These are phyloP conservation scores for Epichloe scottii DNA, from an alignment of 2,329 filamentous ascomycete species.

Conservation along the genomic window DNA sequence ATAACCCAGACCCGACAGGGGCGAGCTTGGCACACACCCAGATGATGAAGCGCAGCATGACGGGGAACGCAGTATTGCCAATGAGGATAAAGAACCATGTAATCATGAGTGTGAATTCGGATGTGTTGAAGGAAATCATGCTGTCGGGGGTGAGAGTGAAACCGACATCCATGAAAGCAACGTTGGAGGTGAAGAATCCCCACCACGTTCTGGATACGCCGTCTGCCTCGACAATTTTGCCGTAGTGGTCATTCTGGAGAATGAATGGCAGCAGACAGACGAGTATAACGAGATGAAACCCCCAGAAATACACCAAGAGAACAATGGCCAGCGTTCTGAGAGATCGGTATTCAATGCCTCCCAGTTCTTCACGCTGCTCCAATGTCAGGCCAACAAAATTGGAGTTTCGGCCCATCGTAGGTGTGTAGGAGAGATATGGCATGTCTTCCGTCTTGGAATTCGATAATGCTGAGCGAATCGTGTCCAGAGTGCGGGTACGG, in stretches of 20 bases:
- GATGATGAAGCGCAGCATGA: constrained; percentile 87
- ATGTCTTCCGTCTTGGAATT: constrained; percentile 46
- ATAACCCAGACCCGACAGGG: constrained; percentile 54
- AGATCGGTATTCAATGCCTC: constrained; percentile 91
- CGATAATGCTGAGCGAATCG: constrained; percentile 43
- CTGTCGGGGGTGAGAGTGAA: constrained; percentile 87
- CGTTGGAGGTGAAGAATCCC: constrained; percentile 79
- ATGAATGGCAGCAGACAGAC: constrained; percentile 75
- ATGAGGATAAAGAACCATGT: constrained; percentile 83
- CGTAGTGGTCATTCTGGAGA: constrained; percentile 47
- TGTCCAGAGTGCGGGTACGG: constrained; percentile 41
- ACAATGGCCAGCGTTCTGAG: constrained; percentile 75
- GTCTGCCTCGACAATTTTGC: constrained; percentile 45
- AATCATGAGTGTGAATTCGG: constrained; percentile 62
- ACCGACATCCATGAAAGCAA: constrained; percentile 90
- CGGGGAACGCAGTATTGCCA: constrained; percentile 89
- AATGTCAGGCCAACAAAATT: constrained; percentile 80
- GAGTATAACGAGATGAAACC: constrained; percentile 68
- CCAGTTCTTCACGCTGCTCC: constrained; percentile 86
- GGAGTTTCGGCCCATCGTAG: constrained; percentile 86
- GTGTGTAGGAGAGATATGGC: constrained; percentile 89
- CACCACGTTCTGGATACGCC: constrained; percentile 70
- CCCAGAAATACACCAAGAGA: constrained; percentile 67
- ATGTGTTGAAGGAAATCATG: constrained; percentile 77
- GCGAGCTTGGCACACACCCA: constrained; percentile 63